phyloP scores from a whole-genome alignment of 805 yeast species.

The Pichia californica region DNA sequence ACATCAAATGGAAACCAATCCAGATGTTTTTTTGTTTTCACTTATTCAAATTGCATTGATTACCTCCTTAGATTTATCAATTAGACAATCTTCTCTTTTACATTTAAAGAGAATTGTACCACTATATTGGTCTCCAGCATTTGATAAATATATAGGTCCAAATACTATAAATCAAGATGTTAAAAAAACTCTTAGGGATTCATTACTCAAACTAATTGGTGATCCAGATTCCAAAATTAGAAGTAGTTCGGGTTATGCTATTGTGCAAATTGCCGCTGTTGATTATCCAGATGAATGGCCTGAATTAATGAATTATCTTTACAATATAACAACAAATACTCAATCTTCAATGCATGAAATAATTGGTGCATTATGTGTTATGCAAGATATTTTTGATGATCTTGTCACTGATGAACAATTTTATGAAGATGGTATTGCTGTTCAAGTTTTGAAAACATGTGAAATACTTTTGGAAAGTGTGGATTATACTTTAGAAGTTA shows the following conservation, averaged over 20 bases:
- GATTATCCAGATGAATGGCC: slow-evolving; percentile 99
- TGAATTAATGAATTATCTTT: slow-evolving; percentile 44
- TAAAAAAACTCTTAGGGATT: slow-evolving; percentile 45
- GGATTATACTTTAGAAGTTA: slow-evolving; percentile 29
- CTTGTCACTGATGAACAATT: slow-evolving; percentile 81
- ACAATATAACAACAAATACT: slow-evolving; percentile 31
- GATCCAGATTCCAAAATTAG: slow-evolving; percentile 53
- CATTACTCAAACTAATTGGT: slow-evolving; percentile 43
- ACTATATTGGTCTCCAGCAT: slow-evolving; percentile 76
- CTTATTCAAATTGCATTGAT: slow-evolving; percentile 39
- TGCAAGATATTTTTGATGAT: slow-evolving; percentile 80
- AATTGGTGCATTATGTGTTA: slow-evolving; percentile 51
- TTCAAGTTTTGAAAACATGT: slow-evolving; percentile 45
- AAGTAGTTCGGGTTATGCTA: slow-evolving; percentile 61
- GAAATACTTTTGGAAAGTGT: slow-evolving; percentile 32
- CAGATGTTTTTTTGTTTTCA: slow-evolving; percentile 38
- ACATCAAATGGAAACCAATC: slow-evolving; percentile 37
- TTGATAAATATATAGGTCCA: slow-evolving; percentile 65
- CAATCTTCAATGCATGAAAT: slow-evolving; percentile 30
- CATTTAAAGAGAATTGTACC: slow-evolving; percentile 66
- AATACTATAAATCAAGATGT: slow-evolving; percentile 39
- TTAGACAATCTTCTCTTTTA: slow-evolving; percentile 59
- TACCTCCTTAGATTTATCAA: slow-evolving; percentile 24
- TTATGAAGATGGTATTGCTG: slow-evolving; percentile 67
- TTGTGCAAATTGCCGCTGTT: slow-evolving; percentile 77